Conservation (phyloP, 768 basidiomycete species). For the Mycena rebaudengoi region DNA sequence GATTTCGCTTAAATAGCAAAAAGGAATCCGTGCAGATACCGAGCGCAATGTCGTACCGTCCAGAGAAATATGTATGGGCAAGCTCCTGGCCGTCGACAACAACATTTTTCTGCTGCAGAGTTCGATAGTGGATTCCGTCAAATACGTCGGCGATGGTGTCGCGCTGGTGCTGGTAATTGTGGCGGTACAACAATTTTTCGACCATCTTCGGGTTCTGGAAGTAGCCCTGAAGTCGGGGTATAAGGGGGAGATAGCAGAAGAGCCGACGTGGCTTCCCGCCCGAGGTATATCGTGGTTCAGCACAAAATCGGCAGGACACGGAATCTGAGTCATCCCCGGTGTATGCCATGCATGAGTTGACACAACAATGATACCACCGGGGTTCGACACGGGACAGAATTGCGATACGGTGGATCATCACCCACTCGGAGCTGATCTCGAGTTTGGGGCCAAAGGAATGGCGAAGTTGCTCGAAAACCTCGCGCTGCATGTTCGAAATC, state of each 20-base stretch:
- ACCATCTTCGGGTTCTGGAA: constrained; percentile 20
- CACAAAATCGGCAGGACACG: constrained; percentile 30
- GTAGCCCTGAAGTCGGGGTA: constrained; percentile 36
- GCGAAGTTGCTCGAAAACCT: constrained; percentile 35
- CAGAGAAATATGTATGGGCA: constrained; percentile 44
- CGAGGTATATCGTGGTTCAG: constrained; percentile 15
- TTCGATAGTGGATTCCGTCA: constrained; percentile 42
- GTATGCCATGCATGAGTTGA: constrained; percentile 42
- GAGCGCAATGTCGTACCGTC: constrained; percentile 50
- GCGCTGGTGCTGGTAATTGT: constrained; percentile 12
- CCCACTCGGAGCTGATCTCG: constrained; percentile 35
- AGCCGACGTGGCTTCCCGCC: constrained; percentile 19
- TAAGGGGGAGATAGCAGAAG: constrained; percentile 41
- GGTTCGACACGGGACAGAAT: constrained; percentile 34
- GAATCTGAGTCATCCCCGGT: constrained; percentile 27
- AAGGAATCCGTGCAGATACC: constrained; percentile 54
- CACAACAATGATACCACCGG: constrained; percentile 41
- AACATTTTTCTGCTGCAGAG: constrained; percentile 32
- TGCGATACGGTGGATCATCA: constrained; percentile 32
- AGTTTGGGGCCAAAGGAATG: constrained; percentile 33
- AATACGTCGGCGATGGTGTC: constrained; percentile 42
- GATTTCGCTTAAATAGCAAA: constrained; percentile 41
- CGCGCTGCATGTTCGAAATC: constrained; percentile 29
- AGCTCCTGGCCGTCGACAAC: constrained; percentile 33
- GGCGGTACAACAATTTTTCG: constrained; percentile 22